Evolutionary conservation across 2,329 filamentous ascomycete species (phyloP), one percentile per base, ranked within the genome.

Genomic region (Sporothrix brasiliensis): DNA sequence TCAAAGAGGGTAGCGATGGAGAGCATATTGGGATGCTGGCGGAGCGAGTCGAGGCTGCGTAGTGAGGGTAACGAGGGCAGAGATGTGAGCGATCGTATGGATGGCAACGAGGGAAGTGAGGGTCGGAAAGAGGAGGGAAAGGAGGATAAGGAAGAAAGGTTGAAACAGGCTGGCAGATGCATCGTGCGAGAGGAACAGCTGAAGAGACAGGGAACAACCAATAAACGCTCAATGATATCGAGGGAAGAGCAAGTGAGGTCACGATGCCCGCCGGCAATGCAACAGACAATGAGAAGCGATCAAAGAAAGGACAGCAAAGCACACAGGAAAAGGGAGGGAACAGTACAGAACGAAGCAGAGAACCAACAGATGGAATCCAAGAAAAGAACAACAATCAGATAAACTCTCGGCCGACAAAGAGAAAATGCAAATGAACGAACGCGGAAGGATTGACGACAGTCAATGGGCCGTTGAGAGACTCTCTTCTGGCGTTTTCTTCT

Each of bases 1-100:
- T 73, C 73, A 60, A 74, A 71, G 58, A 77, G 72, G 5, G 69
- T 72, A 6, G 69, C 73, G 19, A 74, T 74, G 11, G 65, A 56
- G 30, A 74, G 70, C 73, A 74, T 74, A 16, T 21, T 66, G 49
- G 68, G 63, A n/a, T 54, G 69, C 13, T 60, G 54, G 21, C 58
- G 65, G 24, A 70, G 56, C 14, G 61, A 47, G n/a, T 63, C n/a
- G 58, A 65, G 44, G 2, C 61, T 50, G 30, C 52, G 61, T 10
- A 58, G 50, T n/a, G 58, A 58, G 19, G 34, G 67, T 2, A 69
- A 34, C 1, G 60, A 67, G 4, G 67, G 41, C 0, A 63, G 53
- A 1, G 67, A 63, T 1, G 66, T 44, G 1, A 68, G 16, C 11
- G 67, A 39, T 5, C 34, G 47, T 3, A 63, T 16, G 2, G 39